Evolutionary conservation across 352 stramenopile species (phyloP), one percentile per base, ranked within the genome.

Genomic region (Globisporangium nagaii): DNA sequence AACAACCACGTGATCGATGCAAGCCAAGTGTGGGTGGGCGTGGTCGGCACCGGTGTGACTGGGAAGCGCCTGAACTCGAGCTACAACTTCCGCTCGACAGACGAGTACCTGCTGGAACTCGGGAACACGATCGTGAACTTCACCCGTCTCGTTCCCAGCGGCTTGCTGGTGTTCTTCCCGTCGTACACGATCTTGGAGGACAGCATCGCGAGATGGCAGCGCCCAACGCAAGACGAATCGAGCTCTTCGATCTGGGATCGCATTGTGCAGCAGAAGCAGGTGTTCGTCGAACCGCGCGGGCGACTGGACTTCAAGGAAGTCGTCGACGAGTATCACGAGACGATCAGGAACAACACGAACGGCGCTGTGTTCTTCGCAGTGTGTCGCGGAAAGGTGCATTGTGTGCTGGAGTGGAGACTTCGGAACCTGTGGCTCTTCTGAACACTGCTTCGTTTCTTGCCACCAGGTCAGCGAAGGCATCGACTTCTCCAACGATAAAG

Each of bases 81-180:
- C 50, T 99, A 97, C 75, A 85, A 97, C 30, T 87, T 90, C 25
- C 76, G 96, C 25, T 95, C 96, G 54, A 96, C 90, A 10, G 79
- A 90, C 37, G 83, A 93, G 27, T 99, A 99, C 63, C 77, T 98
- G 63, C 58, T 89, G 36, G 97, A 99, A 65, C 70, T 99, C 6
- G 97, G 97, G 10, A 97, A 98, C 49, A 98, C 96, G 0, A 86
- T 99, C 31, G 85, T 97, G 6, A 98, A 90, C 60, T 87, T 99
- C 15, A 86, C 84, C 36, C 81, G 85, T 8, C 73, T 98, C n/a
- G 92, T 99, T 17, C 96, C 97, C 3, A 96, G 96, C 44, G 97
- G 97, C 3, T 73, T 99, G 47, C 85, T 99, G 17, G 85, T 99
- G 0, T 99, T 99, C 69, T 99, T 99, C 59, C 97, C 97, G n/a